Conservation (phyloP, 2,329 filamentous ascomycete species). For the Hypoxylon sp. region DNA sequence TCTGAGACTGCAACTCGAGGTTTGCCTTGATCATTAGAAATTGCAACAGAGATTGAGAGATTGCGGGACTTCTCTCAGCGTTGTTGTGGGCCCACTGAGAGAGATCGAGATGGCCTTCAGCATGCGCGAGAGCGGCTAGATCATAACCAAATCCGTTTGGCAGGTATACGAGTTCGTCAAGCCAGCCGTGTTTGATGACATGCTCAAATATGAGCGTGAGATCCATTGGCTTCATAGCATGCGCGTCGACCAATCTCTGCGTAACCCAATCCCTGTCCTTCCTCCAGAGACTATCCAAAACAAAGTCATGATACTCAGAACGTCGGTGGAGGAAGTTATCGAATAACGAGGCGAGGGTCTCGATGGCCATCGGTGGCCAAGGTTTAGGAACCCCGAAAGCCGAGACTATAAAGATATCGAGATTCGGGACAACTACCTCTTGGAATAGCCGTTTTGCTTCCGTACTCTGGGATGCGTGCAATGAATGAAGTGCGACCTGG, state of each 20-base stretch:
- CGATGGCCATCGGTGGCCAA: conserved; percentile 81
- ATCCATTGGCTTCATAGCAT: conserved; percentile 77
- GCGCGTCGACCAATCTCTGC: conserved; percentile 81
- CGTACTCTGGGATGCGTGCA: conserved; percentile 72
- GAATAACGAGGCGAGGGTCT: conserved; percentile 83
- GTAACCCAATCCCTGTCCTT: conserved; percentile 92
- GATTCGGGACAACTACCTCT: conserved; percentile 78
- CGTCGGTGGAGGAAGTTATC: conserved; percentile 86
- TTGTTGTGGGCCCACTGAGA: conserved; percentile 84
- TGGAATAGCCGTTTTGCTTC: conserved; percentile 77
- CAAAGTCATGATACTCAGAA: conserved; percentile 85
- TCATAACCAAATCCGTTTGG: conserved; percentile 90
- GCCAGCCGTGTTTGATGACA: conserved; percentile 85
- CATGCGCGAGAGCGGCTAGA: conserved; percentile 87
- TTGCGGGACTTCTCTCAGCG: conserved; percentile 74
- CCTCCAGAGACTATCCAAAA: conserved; percentile 91
- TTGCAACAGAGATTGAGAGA: conserved; percentile 80
- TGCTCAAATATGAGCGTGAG: conserved; percentile 82
- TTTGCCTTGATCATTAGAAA: conserved; percentile 89
- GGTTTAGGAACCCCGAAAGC: conserved; percentile 83
- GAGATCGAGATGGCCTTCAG: conserved; percentile 83
- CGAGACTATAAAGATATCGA: conserved; percentile 84
- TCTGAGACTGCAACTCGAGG: conserved; percentile 82
- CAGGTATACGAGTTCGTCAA: conserved; percentile 83
- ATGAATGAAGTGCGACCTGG: conserved; percentile 73